phyloP scores from a whole-genome alignment of 108 stramenopile species.

The Nitzschia putrida region DNA sequence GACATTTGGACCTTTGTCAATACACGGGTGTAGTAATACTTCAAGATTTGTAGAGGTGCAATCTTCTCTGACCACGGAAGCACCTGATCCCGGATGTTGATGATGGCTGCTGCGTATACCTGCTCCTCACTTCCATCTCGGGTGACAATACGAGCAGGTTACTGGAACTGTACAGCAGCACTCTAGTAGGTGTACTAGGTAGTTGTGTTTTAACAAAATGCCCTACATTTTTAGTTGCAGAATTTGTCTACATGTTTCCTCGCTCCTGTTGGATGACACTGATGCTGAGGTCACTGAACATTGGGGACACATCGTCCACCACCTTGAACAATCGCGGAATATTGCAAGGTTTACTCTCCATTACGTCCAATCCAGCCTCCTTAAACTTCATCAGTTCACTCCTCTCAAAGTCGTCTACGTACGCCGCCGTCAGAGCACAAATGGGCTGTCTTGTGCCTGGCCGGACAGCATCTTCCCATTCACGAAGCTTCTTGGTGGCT shows the following conservation, averaged over 20 bases:
- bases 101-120: too few relatives aligned
- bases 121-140: too few relatives aligned
- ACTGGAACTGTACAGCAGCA: too few relatives aligned
- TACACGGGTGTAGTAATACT: too few relatives aligned
- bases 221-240: too few relatives aligned
- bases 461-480: constrained; percentile 84
- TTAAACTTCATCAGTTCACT: constrained; percentile 88
- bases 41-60: too few relatives aligned
- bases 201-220: too few relatives aligned
- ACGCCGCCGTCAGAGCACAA: constrained; percentile 86
- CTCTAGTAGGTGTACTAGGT: too few relatives aligned
- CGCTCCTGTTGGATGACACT: constrained; percentile 56
- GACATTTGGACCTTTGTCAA: too few relatives aligned
- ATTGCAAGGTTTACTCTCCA: constrained; percentile 91
- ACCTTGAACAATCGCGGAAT: constrained; percentile 89
- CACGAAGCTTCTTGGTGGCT: constrained; percentile 77
- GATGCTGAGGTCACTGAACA: constrained; percentile 90
- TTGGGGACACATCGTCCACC: constrained; percentile 89
- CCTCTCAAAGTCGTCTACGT: constrained; percentile 85
- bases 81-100: too few relatives aligned
- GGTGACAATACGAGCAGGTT: too few relatives aligned
- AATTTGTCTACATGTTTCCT: constrained; percentile 2
- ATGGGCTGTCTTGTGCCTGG: constrained; percentile 89
- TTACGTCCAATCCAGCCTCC: constrained; percentile 87
- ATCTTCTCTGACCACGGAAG: too few relatives aligned